Base-by-base conservation (phyloP, 345 rosid genomes). In the Eucalyptus erythrocorys region DNA sequence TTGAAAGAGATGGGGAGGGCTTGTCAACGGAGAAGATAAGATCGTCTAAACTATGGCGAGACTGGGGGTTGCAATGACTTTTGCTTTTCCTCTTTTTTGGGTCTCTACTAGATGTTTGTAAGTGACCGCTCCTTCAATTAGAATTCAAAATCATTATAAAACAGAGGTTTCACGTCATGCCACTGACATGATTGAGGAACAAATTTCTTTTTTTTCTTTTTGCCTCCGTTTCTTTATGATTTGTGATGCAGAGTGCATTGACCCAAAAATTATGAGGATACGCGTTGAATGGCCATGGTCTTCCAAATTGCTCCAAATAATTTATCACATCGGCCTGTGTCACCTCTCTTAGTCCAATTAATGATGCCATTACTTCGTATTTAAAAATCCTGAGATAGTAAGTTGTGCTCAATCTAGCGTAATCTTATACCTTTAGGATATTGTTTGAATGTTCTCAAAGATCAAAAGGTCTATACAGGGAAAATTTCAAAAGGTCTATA, bases 21-120 rank as follows among this genome's bases (percentile, higher is more conserved):
- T n/a, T n/a, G n/a, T n/a, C n/a, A n/a, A 0, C 32, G 0, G 5
- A 59, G 32, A 59, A 59, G 32, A 26, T 0, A 17, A 50, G 22
- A 50, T 0, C 1, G 3, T 50, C n/a, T 26, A 5, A 26, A 59
- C n/a, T 53, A 59, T 1, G 32, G 66, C 1, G n/a, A 59, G 66
- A 11, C 15, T 26, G 3, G 1, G 32, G 2, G 26, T 59, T 26
- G 7, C 14, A 27, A 26, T 59, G 66, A 3, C n/a, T 27, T 12
- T 30, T 59, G 66, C 15, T 59, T 10, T 24, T 59, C 30, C 6
- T n/a, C 50, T 2, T 48, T 14, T 48, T 2, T 48, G 2, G 50
- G 17, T 2, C 50, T 48, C 50, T 2, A 14, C 17, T 48, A 48
- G 50, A 48, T 2, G 14, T 48, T 48, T 48, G 17, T 2, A 5